Evolutionary conservation across 331 rosid species (phyloP).

Genomic region (Rhamnella rubrinervis): DNA sequence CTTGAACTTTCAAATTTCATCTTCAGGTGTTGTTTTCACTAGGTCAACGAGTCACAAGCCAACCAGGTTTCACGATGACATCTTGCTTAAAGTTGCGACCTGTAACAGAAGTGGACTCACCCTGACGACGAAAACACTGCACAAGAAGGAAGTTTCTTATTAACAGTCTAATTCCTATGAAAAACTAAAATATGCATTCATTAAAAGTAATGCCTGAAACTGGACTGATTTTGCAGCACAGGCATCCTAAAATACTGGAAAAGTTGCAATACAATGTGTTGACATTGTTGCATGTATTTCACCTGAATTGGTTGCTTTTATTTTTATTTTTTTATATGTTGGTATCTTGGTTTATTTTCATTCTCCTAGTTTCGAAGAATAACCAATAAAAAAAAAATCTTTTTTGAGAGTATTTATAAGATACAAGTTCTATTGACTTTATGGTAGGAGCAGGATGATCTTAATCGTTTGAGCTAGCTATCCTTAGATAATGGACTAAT

Average conservation of each 20-base stretch:
- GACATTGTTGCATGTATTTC: slow-evolving; percentile 7
- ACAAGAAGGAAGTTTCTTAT: slow-evolving; percentile 24
- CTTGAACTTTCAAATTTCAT: slow-evolving; percentile 6
- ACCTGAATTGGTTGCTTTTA: too few relatives aligned
- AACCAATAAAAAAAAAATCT: too few relatives aligned
- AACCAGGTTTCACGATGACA: slow-evolving; percentile 75
- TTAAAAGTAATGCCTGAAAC: not conserved
- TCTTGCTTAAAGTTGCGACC: slow-evolving; percentile 91
- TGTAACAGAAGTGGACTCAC: slow-evolving; percentile 83
- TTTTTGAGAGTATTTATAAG: not conserved
- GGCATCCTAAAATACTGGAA: not conserved
- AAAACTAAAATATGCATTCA: not conserved
- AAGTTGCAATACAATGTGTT: not conserved
- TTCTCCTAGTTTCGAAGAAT: not conserved
- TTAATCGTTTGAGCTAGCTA: too few relatives aligned
- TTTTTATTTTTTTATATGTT: too few relatives aligned
- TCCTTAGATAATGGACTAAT: too few relatives aligned
- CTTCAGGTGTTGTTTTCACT: slow-evolving; percentile 1
- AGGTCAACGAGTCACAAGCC: slow-evolving; percentile 79
- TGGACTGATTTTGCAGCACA: not conserved
- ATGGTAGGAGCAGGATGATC: too few relatives aligned
- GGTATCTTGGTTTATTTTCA: not conserved
- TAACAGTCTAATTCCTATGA: not conserved
- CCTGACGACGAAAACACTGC: slow-evolving; percentile 97
- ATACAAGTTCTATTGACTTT: too few relatives aligned